These are phyloP conservation scores for Monosporascus sp. DNA, from an alignment of 2,329 filamentous ascomycete genomes.

Conservation along the genomic window DNA sequence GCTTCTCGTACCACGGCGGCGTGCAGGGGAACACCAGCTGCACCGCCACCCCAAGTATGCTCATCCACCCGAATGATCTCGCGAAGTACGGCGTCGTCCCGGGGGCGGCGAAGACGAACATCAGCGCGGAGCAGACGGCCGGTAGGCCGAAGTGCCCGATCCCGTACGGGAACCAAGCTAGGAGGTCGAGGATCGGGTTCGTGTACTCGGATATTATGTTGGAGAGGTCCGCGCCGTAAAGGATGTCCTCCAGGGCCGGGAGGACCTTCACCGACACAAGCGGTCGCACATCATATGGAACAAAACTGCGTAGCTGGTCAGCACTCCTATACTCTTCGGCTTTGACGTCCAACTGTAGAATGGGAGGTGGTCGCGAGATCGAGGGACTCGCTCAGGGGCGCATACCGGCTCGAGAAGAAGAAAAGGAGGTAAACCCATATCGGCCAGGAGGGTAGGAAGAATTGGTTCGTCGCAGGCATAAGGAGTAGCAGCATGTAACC, in stretches of 20 bases:
- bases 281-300: conserved; percentile 80
- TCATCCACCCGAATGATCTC: conserved; percentile 87
- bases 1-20: conserved; percentile 94
- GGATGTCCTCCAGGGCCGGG: conserved; percentile 89
- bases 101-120: conserved; percentile 86
- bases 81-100: conserved; percentile 81
- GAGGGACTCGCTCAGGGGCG: conserved; percentile 22
- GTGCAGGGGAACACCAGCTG: conserved; percentile 91
- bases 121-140: conserved; percentile 67
- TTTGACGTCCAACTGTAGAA: neutral
- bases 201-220: conserved; percentile 93
- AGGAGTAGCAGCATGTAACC: conserved; percentile 65
- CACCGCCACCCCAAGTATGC: conserved; percentile 78
- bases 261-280: conserved; percentile 95
- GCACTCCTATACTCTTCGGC: neutral
- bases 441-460: conserved; percentile 81
- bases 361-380: neutral
- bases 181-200: conserved; percentile 72
- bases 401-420: conserved; percentile 90
- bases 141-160: conserved; percentile 86
- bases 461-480: conserved; percentile 81
- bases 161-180: conserved; percentile 93
- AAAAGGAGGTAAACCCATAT: conserved; percentile 84
- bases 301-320: conserved; percentile 58
- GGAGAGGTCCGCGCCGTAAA: conserved; percentile 92